Conservation (phyloP, 1,284 basidiomycete species). For the Vanrija sp. region DNA sequence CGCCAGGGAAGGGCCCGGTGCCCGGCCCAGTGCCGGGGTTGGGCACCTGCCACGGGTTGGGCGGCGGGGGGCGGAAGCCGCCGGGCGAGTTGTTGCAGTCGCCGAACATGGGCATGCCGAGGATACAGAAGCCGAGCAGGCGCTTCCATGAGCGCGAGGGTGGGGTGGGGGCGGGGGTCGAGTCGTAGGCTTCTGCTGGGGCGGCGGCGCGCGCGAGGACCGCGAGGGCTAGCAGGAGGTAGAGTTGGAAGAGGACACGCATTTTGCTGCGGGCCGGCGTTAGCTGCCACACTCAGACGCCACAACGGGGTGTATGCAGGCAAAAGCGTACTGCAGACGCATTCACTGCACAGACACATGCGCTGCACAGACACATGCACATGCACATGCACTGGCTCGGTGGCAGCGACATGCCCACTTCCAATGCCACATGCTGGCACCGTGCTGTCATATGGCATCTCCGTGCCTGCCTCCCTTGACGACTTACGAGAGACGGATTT, state of each 20-base stretch:
- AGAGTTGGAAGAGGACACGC: slow-evolving; percentile 3
- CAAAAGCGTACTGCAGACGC: no score
- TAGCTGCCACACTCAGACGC: neutral
- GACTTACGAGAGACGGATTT: neutral
- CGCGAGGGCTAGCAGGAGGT: neutral
- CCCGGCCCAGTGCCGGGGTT: no score
- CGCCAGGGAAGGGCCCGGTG: no score
- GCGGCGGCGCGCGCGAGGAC: slow-evolving; percentile 1
- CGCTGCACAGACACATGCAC: no score
- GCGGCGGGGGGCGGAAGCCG: no score
- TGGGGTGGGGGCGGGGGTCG: neutral
- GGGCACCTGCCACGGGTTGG: no score
- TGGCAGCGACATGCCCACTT: no score
- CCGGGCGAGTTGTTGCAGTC: slow-evolving; percentile 2
- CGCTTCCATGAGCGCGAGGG: slow-evolving; percentile 3
- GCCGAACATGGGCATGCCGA: neutral
- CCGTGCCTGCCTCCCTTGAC: neutral
- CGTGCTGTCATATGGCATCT: no score
- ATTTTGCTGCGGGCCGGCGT: neutral
- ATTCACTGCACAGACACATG: no score
- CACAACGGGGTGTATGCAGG: no score
- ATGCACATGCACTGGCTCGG: no score
- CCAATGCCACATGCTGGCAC: no score
- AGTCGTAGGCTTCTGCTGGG: neutral
- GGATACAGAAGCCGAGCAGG: slow-evolving; percentile 6